These are phyloP conservation scores for Penicillium psychrosexuale DNA, from an alignment of 2,329 filamentous ascomycete genomes.

Conservation along the genomic window DNA sequence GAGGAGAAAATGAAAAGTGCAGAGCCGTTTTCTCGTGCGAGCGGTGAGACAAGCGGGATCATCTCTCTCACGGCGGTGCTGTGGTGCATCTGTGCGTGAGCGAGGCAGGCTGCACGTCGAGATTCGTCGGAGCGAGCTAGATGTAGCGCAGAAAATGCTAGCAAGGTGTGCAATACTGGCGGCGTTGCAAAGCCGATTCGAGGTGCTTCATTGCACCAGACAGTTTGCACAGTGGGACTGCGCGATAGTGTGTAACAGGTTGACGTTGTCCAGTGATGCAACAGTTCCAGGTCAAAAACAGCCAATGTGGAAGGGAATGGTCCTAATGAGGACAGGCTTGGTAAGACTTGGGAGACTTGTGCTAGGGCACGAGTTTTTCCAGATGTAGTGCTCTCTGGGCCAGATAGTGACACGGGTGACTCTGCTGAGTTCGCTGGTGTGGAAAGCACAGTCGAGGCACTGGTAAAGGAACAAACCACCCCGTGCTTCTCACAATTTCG, in stretches of 20 bases:
- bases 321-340: not conserved
- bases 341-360: not conserved
- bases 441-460: not conserved
- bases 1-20: slow-evolving; percentile 42
- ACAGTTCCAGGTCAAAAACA: slow-evolving; percentile 50
- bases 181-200: slow-evolving; percentile 47
- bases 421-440: not conserved
- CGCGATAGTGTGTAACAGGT: slow-evolving; percentile 50
- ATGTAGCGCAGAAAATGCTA: slow-evolving; percentile 52
- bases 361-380: not conserved
- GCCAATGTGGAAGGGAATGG: slow-evolving; percentile 10
- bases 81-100: slow-evolving; percentile 40
- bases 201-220: slow-evolving; percentile 50
- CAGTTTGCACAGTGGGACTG: slow-evolving; percentile 42
- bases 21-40: slow-evolving; percentile 34
- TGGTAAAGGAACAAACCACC: slow-evolving; percentile 20
- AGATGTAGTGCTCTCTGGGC: not conserved
- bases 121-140: slow-evolving; percentile 44
- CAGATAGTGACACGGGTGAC: not conserved
- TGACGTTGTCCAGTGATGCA: slow-evolving; percentile 53
- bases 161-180: slow-evolving; percentile 50
- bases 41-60: slow-evolving; percentile 32
- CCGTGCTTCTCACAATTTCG: slow-evolving; percentile 26
- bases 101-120: slow-evolving; percentile 40
- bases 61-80: slow-evolving; percentile 32